Percentiles rank a stretch among this genome's conserved stretches.
These are phyloP conservation scores for Phialemonium atrogriseum DNA, from an alignment of 2,329 filamentous ascomycete genomes.

Conservation along the genomic window DNA sequence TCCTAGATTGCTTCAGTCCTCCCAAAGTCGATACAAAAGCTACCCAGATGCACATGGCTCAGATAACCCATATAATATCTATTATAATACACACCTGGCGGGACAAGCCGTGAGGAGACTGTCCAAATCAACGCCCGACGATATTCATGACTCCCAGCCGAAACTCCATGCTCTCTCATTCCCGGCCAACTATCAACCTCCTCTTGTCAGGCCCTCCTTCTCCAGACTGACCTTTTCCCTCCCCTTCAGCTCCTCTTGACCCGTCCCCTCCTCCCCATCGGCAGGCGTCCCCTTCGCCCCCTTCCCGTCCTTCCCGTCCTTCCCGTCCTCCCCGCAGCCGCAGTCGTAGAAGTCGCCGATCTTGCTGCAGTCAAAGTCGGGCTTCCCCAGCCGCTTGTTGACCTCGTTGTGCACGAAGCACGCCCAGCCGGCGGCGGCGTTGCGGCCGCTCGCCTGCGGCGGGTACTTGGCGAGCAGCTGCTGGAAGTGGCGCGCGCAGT, in stretches of 20 bases:
- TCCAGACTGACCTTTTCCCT: conserved; percentile 8
- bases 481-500: conserved; percentile 62
- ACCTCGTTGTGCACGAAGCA: conserved; percentile 62
- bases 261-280: conserved; percentile 15
- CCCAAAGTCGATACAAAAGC: too few species aligned
- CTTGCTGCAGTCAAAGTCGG: conserved; percentile 55
- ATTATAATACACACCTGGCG: too few species aligned
- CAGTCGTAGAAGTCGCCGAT: conserved; percentile 67
- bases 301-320: conserved; percentile 30
- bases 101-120: too few species aligned
- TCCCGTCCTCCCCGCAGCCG: conserved; percentile 58
- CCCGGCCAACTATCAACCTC: conserved; percentile 11
- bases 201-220: conserved; percentile 15
- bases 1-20: too few species aligned
- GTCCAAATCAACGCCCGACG: too few species aligned
- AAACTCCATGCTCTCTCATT: too few species aligned
- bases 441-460: conserved; percentile 56
- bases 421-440: conserved; percentile 57
- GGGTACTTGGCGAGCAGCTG: conserved; percentile 52
- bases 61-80: too few species aligned
- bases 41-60: too few species aligned
- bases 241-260: conserved; percentile 18
- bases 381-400: conserved; percentile 55
- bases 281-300: not conserved
- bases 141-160: too few species aligned